Evolutionary conservation across 2,329 filamentous ascomycete genomes (phyloP).

Genomic region (Trichoderma afroharzianum): DNA sequence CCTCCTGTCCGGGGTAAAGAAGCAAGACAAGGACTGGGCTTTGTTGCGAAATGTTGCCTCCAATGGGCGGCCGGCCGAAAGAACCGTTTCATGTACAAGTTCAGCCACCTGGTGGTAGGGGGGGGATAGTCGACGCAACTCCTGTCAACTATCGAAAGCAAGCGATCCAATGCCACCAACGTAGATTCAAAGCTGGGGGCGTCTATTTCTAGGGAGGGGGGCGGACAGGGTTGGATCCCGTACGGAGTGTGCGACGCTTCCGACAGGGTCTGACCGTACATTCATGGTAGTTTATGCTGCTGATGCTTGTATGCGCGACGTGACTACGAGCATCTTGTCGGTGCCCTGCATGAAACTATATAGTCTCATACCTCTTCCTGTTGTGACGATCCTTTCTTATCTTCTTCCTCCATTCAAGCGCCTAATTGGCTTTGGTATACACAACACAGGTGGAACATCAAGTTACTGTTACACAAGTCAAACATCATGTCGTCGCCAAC

Average conservation of each 20-base stretch:
- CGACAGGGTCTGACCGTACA: background rate
- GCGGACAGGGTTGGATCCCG: background rate
- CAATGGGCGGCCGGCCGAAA: background rate
- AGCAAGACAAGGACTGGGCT: background rate
- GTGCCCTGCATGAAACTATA: slow-evolving; percentile 5
- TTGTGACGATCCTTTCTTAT: background rate
- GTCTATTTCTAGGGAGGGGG: background rate
- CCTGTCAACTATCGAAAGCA: slow-evolving; percentile 8
- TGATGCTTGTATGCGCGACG: background rate
- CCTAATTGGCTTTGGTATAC: background rate
- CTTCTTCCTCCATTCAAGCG: background rate
- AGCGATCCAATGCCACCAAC: background rate
- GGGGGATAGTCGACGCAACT: slow-evolving; percentile 5
- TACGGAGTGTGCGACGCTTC: background rate
- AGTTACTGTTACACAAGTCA: background rate
- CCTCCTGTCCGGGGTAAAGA: slow-evolving; percentile 1
- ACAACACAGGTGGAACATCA: background rate
- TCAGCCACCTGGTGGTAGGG: slow-evolving; percentile 5
- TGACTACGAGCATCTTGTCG: background rate
- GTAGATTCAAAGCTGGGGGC: background rate
- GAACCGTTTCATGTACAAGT: background rate
- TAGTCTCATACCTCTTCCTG: background rate
- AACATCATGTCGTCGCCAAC: background rate
- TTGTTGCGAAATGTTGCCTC: background rate
- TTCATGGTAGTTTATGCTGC: background rate